Evolutionary conservation across 2,329 filamentous ascomycete genomes (phyloP).

Genomic region (Tolypocladium paradoxum): DNA sequence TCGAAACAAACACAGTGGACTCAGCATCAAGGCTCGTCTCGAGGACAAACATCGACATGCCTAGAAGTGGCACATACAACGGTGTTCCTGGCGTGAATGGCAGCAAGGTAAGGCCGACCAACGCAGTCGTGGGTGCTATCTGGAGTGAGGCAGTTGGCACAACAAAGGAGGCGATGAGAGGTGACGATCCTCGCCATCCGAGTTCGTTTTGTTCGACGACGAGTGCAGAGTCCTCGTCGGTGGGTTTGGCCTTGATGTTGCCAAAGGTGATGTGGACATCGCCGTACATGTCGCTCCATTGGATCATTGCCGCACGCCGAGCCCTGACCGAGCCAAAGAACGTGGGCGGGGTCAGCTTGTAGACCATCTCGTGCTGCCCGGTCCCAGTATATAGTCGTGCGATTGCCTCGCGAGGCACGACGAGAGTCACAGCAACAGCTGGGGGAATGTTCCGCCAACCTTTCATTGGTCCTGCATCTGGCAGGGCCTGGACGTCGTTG

Average conservation of each 20-base stretch:
- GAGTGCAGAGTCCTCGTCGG: slow-evolving; percentile 20
- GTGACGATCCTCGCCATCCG: slow-evolving; percentile 25
- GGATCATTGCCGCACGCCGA: slow-evolving; percentile 8
- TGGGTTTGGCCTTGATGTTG: slow-evolving; percentile 14
- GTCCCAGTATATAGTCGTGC: slow-evolving; percentile 13
- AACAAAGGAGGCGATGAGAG: slow-evolving; percentile 30
- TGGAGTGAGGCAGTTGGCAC: slow-evolving; percentile 24
- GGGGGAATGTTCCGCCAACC: slow-evolving; percentile 26
- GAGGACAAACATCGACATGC: slow-evolving; percentile 18
- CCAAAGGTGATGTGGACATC: slow-evolving; percentile 33
- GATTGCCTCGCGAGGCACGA: slow-evolving; percentile 20
- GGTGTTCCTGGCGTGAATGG: slow-evolving; percentile 12
- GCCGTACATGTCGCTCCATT: slow-evolving; percentile 25
- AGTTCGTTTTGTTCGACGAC: slow-evolving; percentile 21
- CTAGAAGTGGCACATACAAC: slow-evolving; percentile 14
- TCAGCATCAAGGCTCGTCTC: slow-evolving; percentile 18
- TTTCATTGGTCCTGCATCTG: slow-evolving; percentile 17
- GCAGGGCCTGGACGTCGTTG: slow-evolving; percentile 8
- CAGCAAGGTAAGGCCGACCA: slow-evolving; percentile 21
- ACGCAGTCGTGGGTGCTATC: slow-evolving; percentile 16
- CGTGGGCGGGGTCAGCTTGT: no score
- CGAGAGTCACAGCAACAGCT: slow-evolving; percentile 24
- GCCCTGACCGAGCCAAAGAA: slow-evolving; percentile 19
- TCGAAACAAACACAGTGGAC: slow-evolving; percentile 24
- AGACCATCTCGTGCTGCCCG: slow-evolving; percentile 6